A percentile compares a stretch with the other conserved stretches of the same genome.
Evolutionary conservation across 169 alveolate species (phyloP).

Genomic region (Condylostoma magnum): DNA sequence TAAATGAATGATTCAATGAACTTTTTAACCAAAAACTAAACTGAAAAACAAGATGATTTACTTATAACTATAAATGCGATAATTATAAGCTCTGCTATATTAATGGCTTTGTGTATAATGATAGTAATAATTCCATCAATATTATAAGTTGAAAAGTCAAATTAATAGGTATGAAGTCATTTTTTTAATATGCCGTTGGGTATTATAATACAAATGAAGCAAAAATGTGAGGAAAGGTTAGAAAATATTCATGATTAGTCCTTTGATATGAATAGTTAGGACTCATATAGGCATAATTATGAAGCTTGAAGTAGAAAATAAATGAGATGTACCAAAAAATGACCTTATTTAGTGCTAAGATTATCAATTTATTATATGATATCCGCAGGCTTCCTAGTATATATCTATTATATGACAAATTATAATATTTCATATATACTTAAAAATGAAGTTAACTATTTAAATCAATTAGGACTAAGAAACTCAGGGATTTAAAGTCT

Average conservation of each 20-base stretch:
- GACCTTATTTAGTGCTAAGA: background rate
- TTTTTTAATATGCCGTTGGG: slow-evolving; percentile 19
- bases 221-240: slow-evolving; percentile 19
- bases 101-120: slow-evolving; percentile 18
- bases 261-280: background rate
- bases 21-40: background rate
- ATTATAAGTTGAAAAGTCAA: slow-evolving; percentile 16
- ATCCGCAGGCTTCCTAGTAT: background rate
- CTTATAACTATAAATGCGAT: background rate
- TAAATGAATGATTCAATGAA: slow-evolving; percentile 9
- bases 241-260: slow-evolving; percentile 29
- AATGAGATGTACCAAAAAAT: slow-evolving; percentile 4
- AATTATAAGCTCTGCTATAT: background rate
- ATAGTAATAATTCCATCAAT: slow-evolving; percentile 11
- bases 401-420: slow-evolving; percentile 2
- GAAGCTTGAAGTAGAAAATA: background rate
- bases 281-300: background rate
- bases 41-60: background rate
- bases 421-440: slow-evolving; percentile 1
- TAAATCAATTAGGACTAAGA: slow-evolving; percentile 13
- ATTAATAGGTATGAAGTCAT: slow-evolving; percentile 8
- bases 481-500: background rate
- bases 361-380: slow-evolving; percentile 11
- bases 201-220: slow-evolving; percentile 7
- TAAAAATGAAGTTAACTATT: background rate